Evolutionary conservation across 2,329 filamentous ascomycete genomes (phyloP), one percentile per base, ranked within the genome.

Genomic region (Nannizzia gypsea): DNA sequence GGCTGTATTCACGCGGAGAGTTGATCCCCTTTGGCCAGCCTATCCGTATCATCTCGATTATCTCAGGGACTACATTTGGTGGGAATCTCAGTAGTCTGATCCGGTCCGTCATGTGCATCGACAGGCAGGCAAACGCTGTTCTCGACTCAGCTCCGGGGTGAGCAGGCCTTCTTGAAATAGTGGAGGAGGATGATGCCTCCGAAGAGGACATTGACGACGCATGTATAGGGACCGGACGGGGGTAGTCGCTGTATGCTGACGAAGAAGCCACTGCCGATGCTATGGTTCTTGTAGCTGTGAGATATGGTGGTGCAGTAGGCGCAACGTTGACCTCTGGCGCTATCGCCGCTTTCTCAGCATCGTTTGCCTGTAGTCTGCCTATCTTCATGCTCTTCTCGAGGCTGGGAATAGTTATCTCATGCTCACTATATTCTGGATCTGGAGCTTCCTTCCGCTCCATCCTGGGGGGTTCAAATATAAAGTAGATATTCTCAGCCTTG

Each of bases 11-110:
- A 1, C 69, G 64, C 60, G 70, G 48, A 24, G 48, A 8, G 36
- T 59, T 17, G 42, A 59, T 54, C 13, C 44, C 48, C 46, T 40
- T 52, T 22, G 28, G 57, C 44, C 57, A 52, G 8, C 34, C 17
- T 15, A 8, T 55, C n/a, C 46, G 44, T 20, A 59, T 28, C 34
- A 54, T 54, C 46, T 59, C 44, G n/a, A 55, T 54, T 34, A 59
- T 42, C 57, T 55, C 20, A 46, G 44, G 42, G 31, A 74, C 61
- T 6, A 72, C 66, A 28, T 59, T 36, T 8, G 63, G 56, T 1
- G 69, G 67, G 62, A 76, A 75, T 40, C 68, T 66, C 9, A 76
- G 64, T 31, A 75, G 68, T 13, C 73, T 73, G n/a, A 71, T 65
- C 9, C 68, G 66, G 60, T 72, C 70, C 22, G 46, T 61, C 59